Base-by-base conservation (phyloP, 2,329 filamentous ascomycete genomes). In the Chrysoporthe austroafricana region DNA sequence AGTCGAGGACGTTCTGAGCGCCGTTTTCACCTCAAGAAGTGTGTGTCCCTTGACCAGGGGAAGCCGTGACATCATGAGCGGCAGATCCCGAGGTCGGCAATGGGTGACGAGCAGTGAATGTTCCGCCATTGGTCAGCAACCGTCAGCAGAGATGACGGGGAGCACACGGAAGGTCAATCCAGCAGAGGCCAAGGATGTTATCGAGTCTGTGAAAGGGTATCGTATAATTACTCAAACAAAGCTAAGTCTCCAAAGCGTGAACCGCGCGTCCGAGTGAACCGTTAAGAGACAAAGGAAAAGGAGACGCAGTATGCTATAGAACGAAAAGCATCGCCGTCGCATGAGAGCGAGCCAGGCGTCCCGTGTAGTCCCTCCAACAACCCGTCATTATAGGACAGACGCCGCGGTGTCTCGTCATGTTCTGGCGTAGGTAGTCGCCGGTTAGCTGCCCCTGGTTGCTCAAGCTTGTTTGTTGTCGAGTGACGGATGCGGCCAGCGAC, bases 171-270 rank as follows among this genome's bases (percentile, higher is more conserved):
- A 26, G 18, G 32, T 32, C 26, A n/a, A 46, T 46, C 43, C n/a
- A 61, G 43, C 26, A n/a, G 14, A 18, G 6, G 26, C 34, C 26
- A 58, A 32, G 13, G 18, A 44, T 62, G 26, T 66, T 57, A 3
- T 26, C 11, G 26, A 39, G 26, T n/a, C 39, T 57, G n/a, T 42
- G 48, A 69, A 57, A 56, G 68, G 68, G 68, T 69, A 69, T 69
- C 68, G 65, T 69, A 52, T 67, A 62, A 67, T 69, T 69, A 69
- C 61, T 63, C 63, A 46, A 61, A 64, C 60, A 66, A 44, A 69
- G 60, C 36, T 62, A 36, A 46, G 21, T 69, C 62, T 61, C 65
- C 43, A 39, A 63, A 65, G 57, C 68, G 57, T 62, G 62, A 34
- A 54, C 39, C 67, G 21, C 57, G 26, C 39, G 39, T 26, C 59